Evolutionary conservation across 2,329 filamentous ascomycete genomes (phyloP), one percentile per base, ranked within the genome.

Genomic region (Thielaviopsis ethacetica): DNA sequence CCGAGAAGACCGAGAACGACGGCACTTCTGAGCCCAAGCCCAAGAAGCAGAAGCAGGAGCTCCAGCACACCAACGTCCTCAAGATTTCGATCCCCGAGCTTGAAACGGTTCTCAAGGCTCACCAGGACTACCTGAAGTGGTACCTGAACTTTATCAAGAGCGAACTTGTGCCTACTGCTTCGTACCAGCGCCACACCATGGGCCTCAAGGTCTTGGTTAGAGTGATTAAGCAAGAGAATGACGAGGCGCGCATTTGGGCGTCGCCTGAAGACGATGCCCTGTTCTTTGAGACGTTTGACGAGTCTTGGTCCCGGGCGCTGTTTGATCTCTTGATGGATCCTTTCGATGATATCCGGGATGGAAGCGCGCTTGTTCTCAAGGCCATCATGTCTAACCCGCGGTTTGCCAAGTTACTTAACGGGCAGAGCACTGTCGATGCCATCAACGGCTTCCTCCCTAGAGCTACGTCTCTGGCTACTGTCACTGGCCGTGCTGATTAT

Each of bases 111-210:
- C 66, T 81, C 49, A 64, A 70, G 34, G 75, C 74, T 62, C 85
- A 84, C 65, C 70, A 79, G 38, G 69, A 72, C 0, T 95, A 95
- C 65, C 64, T 94, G n/a, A 67, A 69, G 1, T 91, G 86, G 82
- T 94, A 91, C 66, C 65, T 88, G 1, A 66, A 72, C 1, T 93
- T 95, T 64, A 70, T 96, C 5, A 77, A 82, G 57, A 73, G 75
- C 44, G 90, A 97, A 65, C 73, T 98, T 22, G 79, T 82, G 2
- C 84, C 90, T 2, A 91, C 86, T 0, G 83, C 88, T 17, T 93
- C 91, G 12, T 98, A 97, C 67, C 91, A 95, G 67, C 81, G 90
- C 6, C 91, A 95, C 64, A 86, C 91, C 53, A 87, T 86, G 1
- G 83, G 88, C 1, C 70, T 97, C 5, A 89, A 84, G 66, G 82